Base-by-base conservation (phyloP, 768 basidiomycete genomes). In the Multifurca ochricompacta region DNA sequence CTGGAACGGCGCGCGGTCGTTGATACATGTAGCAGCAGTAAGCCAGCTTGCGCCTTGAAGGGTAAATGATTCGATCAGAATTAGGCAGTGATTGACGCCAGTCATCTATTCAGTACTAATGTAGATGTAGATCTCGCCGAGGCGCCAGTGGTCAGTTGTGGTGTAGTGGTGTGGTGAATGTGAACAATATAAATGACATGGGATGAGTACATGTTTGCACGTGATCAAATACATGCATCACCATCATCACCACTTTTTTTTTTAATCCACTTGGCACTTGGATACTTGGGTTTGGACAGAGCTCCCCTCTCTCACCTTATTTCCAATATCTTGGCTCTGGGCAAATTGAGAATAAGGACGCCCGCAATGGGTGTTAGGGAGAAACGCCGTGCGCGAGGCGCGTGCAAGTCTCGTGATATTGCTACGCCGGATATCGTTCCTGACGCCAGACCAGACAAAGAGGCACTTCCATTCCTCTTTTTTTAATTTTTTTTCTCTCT, bases 361-460 rank as follows among this genome's bases (percentile, higher is more conserved):
- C 42, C 23, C 41, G 30, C 41, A 6, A 23, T 13, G 32, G 28
- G 42, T 10, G 42, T 46, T 40, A 23, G 41, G 32, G 16, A 37
- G 36, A 37, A 44, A 51, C 36, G 30, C 23, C 43, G 23, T 31
- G 37, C 49, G 25, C n/a, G 43, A 56, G 43, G 54, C 25, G 48
- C 49, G 6, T 45, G 42, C 39, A 56, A 31, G 43, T 46, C 54
- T 41, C 35, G 43, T 45, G 54, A 55, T 49, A 7, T 49, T 44
- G n/a, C 23, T 44, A 13, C 23, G 9, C 35, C 16, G 35, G 48
- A 44, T 28, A n/a, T 4, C 13, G 30, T 23, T 23, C 48, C 54
- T 51, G 54, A 23, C 43, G 31, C 49, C 14, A 21, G 10, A 18
- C 49, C 14, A 21, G 10, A 18, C 27, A 32, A 28, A 25, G 48